These are phyloP conservation scores for Salix brachista DNA, from an alignment of 345 rosid species.

Conservation along the genomic window DNA sequence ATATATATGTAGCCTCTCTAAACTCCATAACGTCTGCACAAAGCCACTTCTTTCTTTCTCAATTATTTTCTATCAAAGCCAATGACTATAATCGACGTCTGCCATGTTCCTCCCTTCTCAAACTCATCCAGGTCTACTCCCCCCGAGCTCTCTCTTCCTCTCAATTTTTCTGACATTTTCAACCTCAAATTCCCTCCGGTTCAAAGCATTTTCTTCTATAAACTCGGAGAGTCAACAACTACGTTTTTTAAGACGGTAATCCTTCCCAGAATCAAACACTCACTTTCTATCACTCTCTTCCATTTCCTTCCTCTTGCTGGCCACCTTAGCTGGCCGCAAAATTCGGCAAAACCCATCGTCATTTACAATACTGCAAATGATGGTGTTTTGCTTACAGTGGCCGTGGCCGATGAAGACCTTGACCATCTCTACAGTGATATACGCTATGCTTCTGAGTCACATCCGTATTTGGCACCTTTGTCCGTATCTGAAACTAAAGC, in stretches of 20 bases:
- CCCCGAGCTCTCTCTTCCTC: no score
- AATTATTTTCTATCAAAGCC: no score
- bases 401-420: constrained; percentile 6
- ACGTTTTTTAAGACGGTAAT: background rate
- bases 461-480: background rate
- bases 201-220: background rate
- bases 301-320: constrained; percentile 18
- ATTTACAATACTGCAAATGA: background rate
- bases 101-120: no score
- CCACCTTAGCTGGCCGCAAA: constrained; percentile 4
- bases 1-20: no score
- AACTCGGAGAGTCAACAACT: background rate
- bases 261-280: constrained; percentile 10
- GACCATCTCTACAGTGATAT: background rate
- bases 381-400: background rate
- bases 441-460: background rate
- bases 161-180: no score
- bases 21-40: no score
- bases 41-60: no score
- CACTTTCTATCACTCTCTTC: constrained; percentile 15
- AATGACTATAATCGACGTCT: no score
- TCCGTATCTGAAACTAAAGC: background rate
- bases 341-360: background rate
- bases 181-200: no score
- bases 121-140: no score